A percentile compares a stretch with the other conserved stretches of the same genome.
Conservation (phyloP, 2,329 filamentous ascomycete species). For the Penicillium crustosum region DNA sequence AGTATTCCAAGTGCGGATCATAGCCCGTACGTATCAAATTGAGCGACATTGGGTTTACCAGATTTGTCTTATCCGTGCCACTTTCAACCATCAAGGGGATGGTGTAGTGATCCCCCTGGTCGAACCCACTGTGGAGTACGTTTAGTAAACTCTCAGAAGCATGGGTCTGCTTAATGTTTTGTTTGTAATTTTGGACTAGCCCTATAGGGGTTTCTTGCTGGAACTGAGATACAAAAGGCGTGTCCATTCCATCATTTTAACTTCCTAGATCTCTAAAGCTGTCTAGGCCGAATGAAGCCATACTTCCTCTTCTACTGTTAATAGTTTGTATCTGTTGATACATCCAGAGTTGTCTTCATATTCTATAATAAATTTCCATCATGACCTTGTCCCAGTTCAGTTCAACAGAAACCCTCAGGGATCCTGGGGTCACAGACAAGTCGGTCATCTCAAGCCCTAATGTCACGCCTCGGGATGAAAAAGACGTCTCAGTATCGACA, state of each 20-base stretch:
- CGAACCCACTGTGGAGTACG: constrained; percentile 26
- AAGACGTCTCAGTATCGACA: constrained; percentile 13
- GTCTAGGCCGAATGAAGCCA: background rate
- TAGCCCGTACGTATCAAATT: constrained; percentile 3
- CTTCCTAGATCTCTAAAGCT: background rate
- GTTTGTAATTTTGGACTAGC: constrained; percentile 12
- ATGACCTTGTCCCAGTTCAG: constrained; percentile 13
- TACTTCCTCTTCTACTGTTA: constrained; percentile 5
- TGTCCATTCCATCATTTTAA: constrained; percentile 1
- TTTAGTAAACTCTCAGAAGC: constrained; percentile 18
- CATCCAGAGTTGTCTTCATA: background rate
- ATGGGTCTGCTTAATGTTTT: constrained; percentile 15
- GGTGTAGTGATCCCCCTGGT: constrained; percentile 11
- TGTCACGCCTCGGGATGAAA: constrained; percentile 16
- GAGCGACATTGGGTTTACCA: constrained; percentile 16
- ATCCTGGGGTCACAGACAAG: constrained; percentile 7
- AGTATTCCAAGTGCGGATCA: constrained; percentile 9
- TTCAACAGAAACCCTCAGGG: constrained; percentile 15
- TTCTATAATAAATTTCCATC: constrained; percentile 3
- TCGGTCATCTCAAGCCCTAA: constrained; percentile 18
- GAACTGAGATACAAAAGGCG: constrained; percentile 19
- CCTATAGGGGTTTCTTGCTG: constrained; percentile 14
- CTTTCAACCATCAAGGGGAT: constrained; percentile 17
- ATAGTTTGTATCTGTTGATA: constrained; percentile 2
- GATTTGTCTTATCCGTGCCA: constrained; percentile 19